These are phyloP conservation scores for Penicillium paneum DNA, from an alignment of 2,329 filamentous ascomycete species.

Conservation along the genomic window DNA sequence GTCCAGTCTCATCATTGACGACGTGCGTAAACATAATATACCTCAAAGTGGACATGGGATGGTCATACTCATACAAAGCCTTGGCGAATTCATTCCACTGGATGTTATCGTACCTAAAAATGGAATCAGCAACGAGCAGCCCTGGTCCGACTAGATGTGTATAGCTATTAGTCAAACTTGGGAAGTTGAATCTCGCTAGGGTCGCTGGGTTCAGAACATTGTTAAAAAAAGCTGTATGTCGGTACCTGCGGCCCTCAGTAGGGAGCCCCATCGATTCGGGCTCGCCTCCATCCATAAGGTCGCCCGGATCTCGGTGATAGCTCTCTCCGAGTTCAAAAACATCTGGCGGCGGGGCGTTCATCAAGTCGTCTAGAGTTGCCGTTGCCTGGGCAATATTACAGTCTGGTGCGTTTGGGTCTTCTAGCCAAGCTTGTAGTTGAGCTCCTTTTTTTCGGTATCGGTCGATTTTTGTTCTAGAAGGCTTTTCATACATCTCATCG, in stretches of 20 bases:
- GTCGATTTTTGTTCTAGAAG: neutral
- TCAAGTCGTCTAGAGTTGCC: fast-evolving
- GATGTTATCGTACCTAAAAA: neutral
- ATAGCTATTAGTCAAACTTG: neutral
- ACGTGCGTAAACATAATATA: neutral
- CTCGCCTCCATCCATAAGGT: neutral
- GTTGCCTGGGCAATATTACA: neutral
- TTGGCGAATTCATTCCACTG: neutral
- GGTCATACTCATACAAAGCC: neutral
- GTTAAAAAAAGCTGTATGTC: neutral
- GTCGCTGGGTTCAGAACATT: fast-evolving
- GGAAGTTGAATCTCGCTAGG: too few relatives aligned
- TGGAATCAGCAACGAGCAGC: neutral
- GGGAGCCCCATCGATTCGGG: neutral
- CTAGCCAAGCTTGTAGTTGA: neutral
- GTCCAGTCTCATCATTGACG: neutral
- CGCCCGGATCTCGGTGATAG: too few relatives aligned
- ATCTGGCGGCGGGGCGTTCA: neutral
- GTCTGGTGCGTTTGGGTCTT: neutral
- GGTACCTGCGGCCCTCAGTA: neutral
- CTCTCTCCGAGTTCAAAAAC: fast-evolving
- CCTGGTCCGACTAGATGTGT: neutral
- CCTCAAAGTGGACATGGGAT: neutral
- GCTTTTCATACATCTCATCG: neutral
- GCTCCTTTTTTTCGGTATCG: neutral